Conservation (phyloP, 768 basidiomycete species). For the Macrolepiota fuliginosa region DNA sequence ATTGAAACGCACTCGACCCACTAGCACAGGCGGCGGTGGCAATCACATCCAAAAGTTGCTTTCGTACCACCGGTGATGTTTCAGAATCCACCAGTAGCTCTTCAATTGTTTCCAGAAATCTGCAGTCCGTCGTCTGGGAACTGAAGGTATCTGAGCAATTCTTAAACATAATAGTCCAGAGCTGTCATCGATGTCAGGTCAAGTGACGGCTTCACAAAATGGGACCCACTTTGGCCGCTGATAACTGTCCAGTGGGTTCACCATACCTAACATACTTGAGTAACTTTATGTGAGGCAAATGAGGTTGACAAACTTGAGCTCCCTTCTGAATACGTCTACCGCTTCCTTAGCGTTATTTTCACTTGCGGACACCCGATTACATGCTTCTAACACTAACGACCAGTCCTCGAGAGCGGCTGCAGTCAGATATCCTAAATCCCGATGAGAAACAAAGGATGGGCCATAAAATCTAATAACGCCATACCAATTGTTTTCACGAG, state of each 20-base stretch:
- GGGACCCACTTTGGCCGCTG: slow-evolving; percentile 27
- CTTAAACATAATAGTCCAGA: slow-evolving; percentile 23
- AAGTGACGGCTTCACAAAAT: too few relatives aligned
- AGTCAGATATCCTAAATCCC: slow-evolving; percentile 60
- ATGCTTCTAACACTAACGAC: slow-evolving; percentile 79
- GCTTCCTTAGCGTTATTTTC: slow-evolving; percentile 83
- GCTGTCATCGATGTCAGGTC: too few relatives aligned
- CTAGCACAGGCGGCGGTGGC: slow-evolving; percentile 78
- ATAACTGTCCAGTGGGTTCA: slow-evolving; percentile 70
- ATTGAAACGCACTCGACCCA: slow-evolving; percentile 24
- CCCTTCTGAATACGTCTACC: slow-evolving; percentile 73
- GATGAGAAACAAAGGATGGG: background rate
- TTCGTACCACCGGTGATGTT: slow-evolving; percentile 77
- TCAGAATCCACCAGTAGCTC: slow-evolving; percentile 62
- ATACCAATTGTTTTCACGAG: slow-evolving; percentile 71
- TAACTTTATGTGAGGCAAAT: background rate
- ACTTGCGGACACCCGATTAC: slow-evolving; percentile 73
- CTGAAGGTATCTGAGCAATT: slow-evolving; percentile 77
- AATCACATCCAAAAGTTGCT: slow-evolving; percentile 77
- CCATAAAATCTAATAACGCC: slow-evolving; percentile 10
- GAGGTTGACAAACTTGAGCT: slow-evolving; percentile 67
- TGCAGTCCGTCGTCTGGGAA: slow-evolving; percentile 64
- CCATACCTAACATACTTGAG: slow-evolving; percentile 50
- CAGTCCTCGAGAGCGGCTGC: slow-evolving; percentile 82
- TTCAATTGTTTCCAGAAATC: slow-evolving; percentile 78